Conservation (phyloP, 257 asterid species). For the Solanum boliviense region DNA sequence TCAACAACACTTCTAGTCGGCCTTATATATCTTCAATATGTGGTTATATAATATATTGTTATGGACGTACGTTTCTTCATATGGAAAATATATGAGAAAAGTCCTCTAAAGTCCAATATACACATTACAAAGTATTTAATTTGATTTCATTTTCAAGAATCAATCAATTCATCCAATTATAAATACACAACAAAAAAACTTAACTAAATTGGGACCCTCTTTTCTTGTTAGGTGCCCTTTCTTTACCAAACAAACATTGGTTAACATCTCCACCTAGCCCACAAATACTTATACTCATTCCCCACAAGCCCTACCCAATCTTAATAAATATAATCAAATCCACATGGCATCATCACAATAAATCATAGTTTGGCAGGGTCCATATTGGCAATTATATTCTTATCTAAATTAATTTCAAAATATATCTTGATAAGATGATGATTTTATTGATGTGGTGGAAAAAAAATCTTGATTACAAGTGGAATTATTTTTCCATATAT, state of each 20-base stretch:
- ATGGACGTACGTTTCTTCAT: background rate
- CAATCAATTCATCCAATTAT: background rate
- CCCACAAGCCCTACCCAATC: background rate
- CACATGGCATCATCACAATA: background rate
- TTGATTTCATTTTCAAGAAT: background rate
- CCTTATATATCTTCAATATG: background rate
- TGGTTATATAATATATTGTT: background rate
- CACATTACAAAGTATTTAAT: background rate
- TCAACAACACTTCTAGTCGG: background rate
- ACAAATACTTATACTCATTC: background rate
- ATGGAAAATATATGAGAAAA: background rate
- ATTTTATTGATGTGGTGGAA: background rate
- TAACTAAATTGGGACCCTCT: background rate
- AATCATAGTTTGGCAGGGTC: background rate
- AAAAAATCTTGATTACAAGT: background rate
- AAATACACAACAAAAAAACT: background rate
- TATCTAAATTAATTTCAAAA: background rate
- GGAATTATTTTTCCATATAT: background rate
- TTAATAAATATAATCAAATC: background rate
- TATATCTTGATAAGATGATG: background rate
- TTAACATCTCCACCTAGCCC: background rate
- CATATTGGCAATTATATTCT: too few species aligned
- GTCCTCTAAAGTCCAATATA: background rate
- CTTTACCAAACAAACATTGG: background rate
- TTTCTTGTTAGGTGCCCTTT: background rate